phyloP scores from a whole-genome alignment of 1,284 basidiomycete genomes.

The Trichosporon coremiiforme region DNA sequence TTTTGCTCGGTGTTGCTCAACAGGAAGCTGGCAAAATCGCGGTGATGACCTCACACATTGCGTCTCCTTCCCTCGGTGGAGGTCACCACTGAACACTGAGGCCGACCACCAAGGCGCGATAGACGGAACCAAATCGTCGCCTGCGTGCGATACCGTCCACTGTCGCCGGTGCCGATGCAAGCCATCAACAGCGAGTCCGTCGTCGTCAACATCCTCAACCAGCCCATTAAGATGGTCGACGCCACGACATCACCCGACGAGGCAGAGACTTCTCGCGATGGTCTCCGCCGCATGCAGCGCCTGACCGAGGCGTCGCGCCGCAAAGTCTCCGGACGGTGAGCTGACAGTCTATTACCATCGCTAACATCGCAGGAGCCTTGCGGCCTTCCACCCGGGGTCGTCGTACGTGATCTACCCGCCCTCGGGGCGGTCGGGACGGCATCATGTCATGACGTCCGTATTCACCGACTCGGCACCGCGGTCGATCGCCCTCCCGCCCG shows the following conservation, averaged over 20 bases:
- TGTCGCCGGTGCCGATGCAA: neutral
- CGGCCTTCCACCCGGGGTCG: slow-evolving; percentile 28
- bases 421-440: neutral
- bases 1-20: neutral
- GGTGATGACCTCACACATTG: slow-evolving; percentile 2
- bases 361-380: slow-evolving; percentile 25
- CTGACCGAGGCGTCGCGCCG: slow-evolving; percentile 26
- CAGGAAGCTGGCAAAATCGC: neutral
- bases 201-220: neutral
- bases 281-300: slow-evolving; percentile 29
- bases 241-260: slow-evolving; percentile 22
- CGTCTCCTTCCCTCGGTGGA: neutral
- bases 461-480: slow-evolving; percentile 35
- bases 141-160: neutral
- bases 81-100: no score
- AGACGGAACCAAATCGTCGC: neutral
- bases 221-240: slow-evolving; percentile 21
- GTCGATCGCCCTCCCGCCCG: slow-evolving; percentile 32
- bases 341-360: no score
- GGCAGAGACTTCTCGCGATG: slow-evolving; percentile 30
- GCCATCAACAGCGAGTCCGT: neutral
- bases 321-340: slow-evolving; percentile 6
- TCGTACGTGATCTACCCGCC: slow-evolving; percentile 33
- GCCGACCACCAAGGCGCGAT: neutral
- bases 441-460: slow-evolving; percentile 28